Conservation (phyloP, 306 rosid species). For the Lithocarpus polystachyus region DNA sequence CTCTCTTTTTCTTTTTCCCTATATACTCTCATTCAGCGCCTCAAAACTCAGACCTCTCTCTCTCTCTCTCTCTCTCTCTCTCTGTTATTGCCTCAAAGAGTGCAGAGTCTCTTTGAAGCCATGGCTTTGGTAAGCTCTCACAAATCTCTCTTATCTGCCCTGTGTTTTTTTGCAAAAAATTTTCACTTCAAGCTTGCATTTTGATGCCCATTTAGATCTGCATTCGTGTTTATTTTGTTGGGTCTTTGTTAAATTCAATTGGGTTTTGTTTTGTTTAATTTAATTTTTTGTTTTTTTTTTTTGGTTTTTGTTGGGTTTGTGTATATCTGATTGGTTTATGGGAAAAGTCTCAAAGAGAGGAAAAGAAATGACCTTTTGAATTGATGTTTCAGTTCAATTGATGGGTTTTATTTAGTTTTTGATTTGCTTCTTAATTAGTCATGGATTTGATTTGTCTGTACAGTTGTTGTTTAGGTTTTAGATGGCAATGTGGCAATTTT, state of each 20-base stretch:
- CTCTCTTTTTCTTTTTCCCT: not conserved
- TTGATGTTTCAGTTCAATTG: not conserved
- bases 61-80: not conserved
- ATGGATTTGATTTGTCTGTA: not conserved
- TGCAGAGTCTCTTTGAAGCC: not conserved
- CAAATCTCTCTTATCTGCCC: not conserved
- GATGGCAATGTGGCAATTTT: not conserved
- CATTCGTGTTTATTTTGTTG: not conserved
- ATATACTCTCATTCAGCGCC: not conserved
- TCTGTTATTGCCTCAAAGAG: not conserved
- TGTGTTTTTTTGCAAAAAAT: no score
- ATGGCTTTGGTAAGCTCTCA: slow-evolving; percentile 40
- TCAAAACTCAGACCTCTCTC: not conserved
- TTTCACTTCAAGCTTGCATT: not conserved
- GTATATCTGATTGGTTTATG: no score
- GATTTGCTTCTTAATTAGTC: not conserved
- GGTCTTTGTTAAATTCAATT: not conserved
- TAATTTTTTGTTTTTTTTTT: not conserved
- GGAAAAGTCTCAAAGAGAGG: no score
- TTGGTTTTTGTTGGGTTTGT: not conserved
- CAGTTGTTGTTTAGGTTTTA: not conserved
- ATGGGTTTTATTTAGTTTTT: not conserved
- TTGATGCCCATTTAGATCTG: not conserved
- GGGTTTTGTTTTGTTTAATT: not conserved
- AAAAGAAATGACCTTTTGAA: no score